Evolutionary conservation across 441 rosid genomes (phyloP).

Genomic region (Codiaeum variegatum): DNA sequence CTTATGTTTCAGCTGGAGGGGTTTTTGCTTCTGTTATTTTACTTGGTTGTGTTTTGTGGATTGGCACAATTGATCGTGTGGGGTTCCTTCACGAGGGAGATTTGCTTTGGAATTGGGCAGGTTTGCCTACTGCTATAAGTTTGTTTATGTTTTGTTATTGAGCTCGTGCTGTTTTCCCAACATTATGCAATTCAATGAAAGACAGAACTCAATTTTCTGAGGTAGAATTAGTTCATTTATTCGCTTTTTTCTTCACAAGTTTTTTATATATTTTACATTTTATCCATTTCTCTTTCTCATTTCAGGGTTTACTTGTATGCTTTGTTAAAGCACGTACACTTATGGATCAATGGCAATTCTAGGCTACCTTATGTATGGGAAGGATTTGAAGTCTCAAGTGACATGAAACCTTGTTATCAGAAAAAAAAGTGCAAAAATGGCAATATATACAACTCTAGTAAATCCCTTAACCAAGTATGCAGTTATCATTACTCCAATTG

Average conservation of each 20-base stretch:
- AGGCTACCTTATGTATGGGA: constrained; percentile 68
- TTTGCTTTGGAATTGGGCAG: constrained; percentile 38
- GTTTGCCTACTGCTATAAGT: constrained; percentile 56
- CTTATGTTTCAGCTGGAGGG: constrained; percentile 57
- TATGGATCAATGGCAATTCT: constrained; percentile 62
- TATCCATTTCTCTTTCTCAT: too few species aligned
- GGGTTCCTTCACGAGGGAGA: constrained; percentile 44
- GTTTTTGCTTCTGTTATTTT: constrained; percentile 50
- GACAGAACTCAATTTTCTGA: constrained; percentile 55
- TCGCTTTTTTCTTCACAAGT: too few species aligned
- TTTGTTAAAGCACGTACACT: constrained; percentile 44
- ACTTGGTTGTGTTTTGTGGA: constrained; percentile 47
- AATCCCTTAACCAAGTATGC: constrained; percentile 67
- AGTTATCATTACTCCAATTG: constrained; percentile 49
- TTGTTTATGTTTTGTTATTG: constrained; percentile 54
- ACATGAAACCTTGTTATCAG: constrained; percentile 57
- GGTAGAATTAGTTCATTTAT: too few species aligned
- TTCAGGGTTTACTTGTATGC: constrained; percentile 52
- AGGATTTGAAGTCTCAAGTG: constrained; percentile 54
- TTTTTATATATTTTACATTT: too few species aligned
- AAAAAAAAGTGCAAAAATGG: constrained; percentile 46
- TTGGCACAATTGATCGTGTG: constrained; percentile 46
- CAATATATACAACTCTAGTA: constrained; percentile 55
- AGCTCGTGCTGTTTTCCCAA: constrained; percentile 68
- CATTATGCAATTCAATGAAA: constrained; percentile 65